Evolutionary conservation across 768 basidiomycete species (phyloP), one percentile per base, ranked within the genome.

Genomic region (Naganishia antarctica): DNA sequence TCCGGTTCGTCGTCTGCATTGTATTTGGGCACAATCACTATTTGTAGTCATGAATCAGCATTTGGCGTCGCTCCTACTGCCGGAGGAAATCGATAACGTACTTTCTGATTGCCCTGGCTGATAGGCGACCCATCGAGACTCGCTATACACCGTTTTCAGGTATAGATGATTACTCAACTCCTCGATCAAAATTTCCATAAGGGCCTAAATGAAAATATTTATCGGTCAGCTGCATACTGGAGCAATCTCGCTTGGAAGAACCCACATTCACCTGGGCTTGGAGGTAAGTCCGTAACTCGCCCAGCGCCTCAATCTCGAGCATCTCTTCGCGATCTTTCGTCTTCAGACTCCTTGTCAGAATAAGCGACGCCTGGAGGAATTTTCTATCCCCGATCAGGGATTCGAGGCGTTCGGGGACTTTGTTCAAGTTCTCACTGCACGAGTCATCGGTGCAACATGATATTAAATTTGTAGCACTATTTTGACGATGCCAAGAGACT

Each of bases 141-240:
- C 94, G 73, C 90, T 92, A 86, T 92, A 96, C 76, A 91, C 94
- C 0, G 88, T 90, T 73, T 94, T 96, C 65, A 99, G 84, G 78
- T 96, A 99, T n/a, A 99, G 79, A 78, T 99, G 96, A 69, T 86
- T 90, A 73, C 98, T 93, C 13, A 99, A 82, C 73, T 99, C 96
- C 69, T 99, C 96, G 7, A 93, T 81, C 63, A 99, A 80, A 61
- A 98, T 96, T 68, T 98, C 96, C 48, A 89, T 83, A 46, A 99
- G 79, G 12, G 89, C 87, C 94, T 97, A 71, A 18, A 32, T 44
- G 32, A n/a, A 49, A 18, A 23, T n/a, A n/a, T n/a, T n/a, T n/a
- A 68, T 40, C 23, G 60, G 44, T 12, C 25, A 43, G 0, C 16
- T 16, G 7, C 28, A 51, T n/a, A 13, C 25, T 51, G 44, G 11